A percentile compares a stretch with the other conserved stretches of the same genome.
phyloP scores from a whole-genome alignment of 257 asterid genomes.

The Rhazya stricta region DNA sequence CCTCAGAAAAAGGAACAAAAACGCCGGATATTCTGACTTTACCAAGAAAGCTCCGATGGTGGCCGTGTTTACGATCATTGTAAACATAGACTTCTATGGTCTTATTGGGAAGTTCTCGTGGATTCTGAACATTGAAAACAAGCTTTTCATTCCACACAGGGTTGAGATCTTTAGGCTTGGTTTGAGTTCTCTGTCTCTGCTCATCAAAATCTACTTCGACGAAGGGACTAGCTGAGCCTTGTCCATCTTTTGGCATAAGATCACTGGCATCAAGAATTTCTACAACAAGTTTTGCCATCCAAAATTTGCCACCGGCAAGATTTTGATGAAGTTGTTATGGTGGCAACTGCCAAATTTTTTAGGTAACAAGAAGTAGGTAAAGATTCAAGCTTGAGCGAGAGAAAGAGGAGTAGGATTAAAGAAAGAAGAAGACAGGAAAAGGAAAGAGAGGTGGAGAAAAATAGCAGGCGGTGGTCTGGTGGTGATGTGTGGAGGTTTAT shows the following conservation, averaged over 20 bases:
- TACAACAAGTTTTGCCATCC: constrained; percentile 64
- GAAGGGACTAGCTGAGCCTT: constrained; percentile 77
- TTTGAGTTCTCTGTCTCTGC: constrained; percentile 52
- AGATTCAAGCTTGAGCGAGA: constrained; percentile 2
- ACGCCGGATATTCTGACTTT: constrained; percentile 62
- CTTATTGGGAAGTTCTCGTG: constrained; percentile 33
- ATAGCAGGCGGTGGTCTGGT: constrained; percentile 21
- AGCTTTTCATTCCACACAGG: constrained; percentile 84
- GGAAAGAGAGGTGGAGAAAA: constrained; percentile 16
- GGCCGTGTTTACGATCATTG: constrained; percentile 52
- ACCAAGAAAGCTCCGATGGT: constrained; percentile 68
- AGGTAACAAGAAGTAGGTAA: background rate
- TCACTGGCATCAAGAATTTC: constrained; percentile 77
- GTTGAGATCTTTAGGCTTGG: constrained; percentile 63
- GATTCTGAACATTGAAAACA: constrained; percentile 48
- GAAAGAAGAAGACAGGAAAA: background rate
- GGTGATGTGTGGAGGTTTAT: constrained; percentile 16
- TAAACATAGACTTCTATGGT: constrained; percentile 55
- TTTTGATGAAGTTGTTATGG: constrained; percentile 20
- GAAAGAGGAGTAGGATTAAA: constrained; percentile 20
- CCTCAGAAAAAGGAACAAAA: constrained; percentile 52
- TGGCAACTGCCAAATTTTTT: constrained; percentile 3
- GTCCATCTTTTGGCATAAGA: constrained; percentile 91
- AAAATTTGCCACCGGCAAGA: constrained; percentile 2
- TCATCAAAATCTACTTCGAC: constrained; percentile 71